phyloP scores from a whole-genome alignment of 441 rosid species.

The Isatis lusitanica region DNA sequence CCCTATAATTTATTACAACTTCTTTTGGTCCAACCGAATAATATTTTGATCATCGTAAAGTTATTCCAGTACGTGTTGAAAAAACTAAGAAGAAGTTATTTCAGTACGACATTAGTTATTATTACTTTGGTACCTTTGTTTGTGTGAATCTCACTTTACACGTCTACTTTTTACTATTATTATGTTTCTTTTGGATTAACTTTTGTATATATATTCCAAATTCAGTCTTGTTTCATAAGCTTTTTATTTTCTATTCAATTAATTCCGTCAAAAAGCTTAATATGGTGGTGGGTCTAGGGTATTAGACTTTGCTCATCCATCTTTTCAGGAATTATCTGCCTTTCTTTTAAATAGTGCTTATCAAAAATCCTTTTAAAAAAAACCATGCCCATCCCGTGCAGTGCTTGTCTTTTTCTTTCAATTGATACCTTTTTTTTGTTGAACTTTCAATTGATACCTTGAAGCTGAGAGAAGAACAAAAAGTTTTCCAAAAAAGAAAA shows the following conservation, averaged over 20 bases:
- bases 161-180: not conserved
- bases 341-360: not conserved
- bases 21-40: not conserved
- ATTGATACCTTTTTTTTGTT: not conserved
- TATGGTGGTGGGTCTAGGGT: not conserved
- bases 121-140: not conserved
- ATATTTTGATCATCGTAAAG: not conserved
- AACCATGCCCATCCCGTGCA: not conserved
- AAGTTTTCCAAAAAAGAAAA: not conserved
- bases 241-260: not conserved
- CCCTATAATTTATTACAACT: not conserved
- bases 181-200: slow-evolving; percentile 5
- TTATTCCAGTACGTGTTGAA: not conserved
- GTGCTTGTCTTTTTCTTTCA: not conserved
- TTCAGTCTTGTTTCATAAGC: not conserved
- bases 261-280: not conserved
- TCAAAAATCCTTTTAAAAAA: not conserved
- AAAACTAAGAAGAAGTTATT: not conserved
- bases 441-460: not conserved
- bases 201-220: not conserved
- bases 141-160: slow-evolving; percentile 5
- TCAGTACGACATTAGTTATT: not conserved
- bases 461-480: not conserved
- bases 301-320: not conserved
- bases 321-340: not conserved